phyloP scores from a whole-genome alignment of 148 eudicot genomes.

The Talinum fruticosum region DNA sequence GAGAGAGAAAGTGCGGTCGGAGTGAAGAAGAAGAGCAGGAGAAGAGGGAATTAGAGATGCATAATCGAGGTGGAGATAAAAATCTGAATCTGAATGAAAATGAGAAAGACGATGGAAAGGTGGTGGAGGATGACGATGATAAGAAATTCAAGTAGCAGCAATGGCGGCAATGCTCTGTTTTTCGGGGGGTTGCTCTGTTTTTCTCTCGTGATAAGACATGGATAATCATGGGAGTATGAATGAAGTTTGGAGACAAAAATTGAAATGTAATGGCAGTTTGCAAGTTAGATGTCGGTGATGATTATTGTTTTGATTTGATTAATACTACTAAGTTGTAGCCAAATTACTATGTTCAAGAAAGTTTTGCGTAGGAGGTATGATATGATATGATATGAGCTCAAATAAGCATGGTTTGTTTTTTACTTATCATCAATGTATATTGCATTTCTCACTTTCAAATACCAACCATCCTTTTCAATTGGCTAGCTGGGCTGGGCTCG shows the following conservation, averaged over 20 bases:
- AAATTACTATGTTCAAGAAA: slow-evolving; percentile 13
- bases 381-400: no score
- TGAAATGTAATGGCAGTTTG: slow-evolving; percentile 4
- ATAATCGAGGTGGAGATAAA: slow-evolving; percentile 12
- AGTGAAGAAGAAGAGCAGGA: slow-evolving; percentile 62
- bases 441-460: no score
- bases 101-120: slow-evolving; percentile 5
- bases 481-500: no score
- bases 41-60: slow-evolving; percentile 75
- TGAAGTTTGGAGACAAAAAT: slow-evolving; percentile 24
- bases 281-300: slow-evolving; percentile 18
- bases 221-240: no score
- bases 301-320: slow-evolving; percentile 11
- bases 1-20: slow-evolving; percentile 26
- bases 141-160: neutral
- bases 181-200: slow-evolving; percentile 6
- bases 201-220: no score
- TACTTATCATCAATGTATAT: no score
- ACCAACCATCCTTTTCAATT: no score
- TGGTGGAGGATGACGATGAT: slow-evolving; percentile 11
- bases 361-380: no score
- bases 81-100: no score
- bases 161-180: neutral
- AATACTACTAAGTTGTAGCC: neutral
- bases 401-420: no score